Evolutionary conservation across 2,329 filamentous ascomycete genomes (phyloP).

Genomic region (Xylaria sp.): DNA sequence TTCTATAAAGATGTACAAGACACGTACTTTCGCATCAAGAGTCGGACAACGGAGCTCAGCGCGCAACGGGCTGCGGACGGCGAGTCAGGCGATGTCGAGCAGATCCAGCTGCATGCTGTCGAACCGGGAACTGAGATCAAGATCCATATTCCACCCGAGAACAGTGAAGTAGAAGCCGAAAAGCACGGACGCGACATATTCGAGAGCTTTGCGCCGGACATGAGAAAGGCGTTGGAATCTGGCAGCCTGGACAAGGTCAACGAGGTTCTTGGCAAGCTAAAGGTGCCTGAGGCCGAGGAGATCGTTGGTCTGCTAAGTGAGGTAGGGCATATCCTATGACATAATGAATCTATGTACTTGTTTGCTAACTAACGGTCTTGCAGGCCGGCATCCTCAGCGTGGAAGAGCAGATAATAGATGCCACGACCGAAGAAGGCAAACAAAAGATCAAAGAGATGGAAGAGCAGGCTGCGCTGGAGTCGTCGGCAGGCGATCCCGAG

Average conservation of each 20-base stretch:
- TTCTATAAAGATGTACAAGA: slow-evolving; percentile 92
- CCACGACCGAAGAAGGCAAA: slow-evolving; percentile 85
- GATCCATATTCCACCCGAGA: slow-evolving; percentile 76
- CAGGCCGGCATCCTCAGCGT: slow-evolving; percentile 86
- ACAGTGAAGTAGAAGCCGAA: slow-evolving; percentile 68
- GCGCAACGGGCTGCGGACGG: slow-evolving; percentile 57
- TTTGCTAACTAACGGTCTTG: slow-evolving; percentile 36
- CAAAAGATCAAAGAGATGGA: slow-evolving; percentile 78
- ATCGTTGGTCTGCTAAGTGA: slow-evolving; percentile 80
- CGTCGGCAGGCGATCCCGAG: slow-evolving; percentile 49
- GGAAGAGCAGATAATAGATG: slow-evolving; percentile 93
- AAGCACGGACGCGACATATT: slow-evolving; percentile 75
- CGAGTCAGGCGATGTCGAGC: slow-evolving; percentile 72
- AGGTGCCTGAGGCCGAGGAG: slow-evolving; percentile 84
- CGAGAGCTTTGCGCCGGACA: slow-evolving; percentile 79
- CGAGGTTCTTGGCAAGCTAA: slow-evolving; percentile 86
- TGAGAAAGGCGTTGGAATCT: slow-evolving; percentile 83
- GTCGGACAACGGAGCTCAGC: slow-evolving; percentile 74
- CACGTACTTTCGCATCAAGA: slow-evolving; percentile 83
- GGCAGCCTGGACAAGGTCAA: slow-evolving; percentile 90
- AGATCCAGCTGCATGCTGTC: slow-evolving; percentile 96
- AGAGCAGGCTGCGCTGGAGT: slow-evolving; percentile 53
- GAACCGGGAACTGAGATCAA: slow-evolving; percentile 91
- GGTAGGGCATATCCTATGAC: slow-evolving; percentile 45
- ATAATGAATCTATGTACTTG: not conserved